phyloP scores from a whole-genome alignment of 2,329 filamentous ascomycete genomes.

The Apiospora saccharicola region DNA sequence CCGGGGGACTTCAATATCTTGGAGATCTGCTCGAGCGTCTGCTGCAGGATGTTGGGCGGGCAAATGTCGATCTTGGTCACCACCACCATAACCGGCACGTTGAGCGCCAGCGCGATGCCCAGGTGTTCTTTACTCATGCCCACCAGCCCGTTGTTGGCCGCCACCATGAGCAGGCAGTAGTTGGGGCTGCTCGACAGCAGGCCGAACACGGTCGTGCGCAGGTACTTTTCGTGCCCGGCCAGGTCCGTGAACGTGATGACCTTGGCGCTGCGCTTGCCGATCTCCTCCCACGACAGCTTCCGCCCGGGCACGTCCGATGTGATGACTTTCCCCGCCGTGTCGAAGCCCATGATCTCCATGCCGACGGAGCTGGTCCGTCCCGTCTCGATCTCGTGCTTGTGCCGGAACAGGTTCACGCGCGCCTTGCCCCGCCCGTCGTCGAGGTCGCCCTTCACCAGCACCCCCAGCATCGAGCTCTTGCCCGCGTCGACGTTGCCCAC shows the following conservation, averaged over 20 bases:
- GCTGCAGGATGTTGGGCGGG: conserved; percentile 90
- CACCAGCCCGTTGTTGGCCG: conserved; percentile 94
- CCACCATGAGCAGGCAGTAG: conserved; percentile 98
- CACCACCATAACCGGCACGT: conserved; percentile 97
- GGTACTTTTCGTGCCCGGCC: conserved; percentile 93
- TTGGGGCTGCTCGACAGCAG: conserved; percentile 94
- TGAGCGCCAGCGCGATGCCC: conserved; percentile 90
- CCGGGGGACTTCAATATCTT: conserved; percentile 94
- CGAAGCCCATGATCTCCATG: conserved; percentile 99
- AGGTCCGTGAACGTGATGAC: conserved; percentile 97
- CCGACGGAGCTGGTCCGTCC: conserved; percentile 95
- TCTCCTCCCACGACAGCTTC: conserved; percentile 93
- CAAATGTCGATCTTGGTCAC: conserved; percentile 99
- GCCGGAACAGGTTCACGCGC: conserved; percentile 92
- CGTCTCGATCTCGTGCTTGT: conserved; percentile 97
- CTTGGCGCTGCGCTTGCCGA: conserved; percentile 92
- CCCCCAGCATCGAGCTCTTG: conserved; percentile 94
- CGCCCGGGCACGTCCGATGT: conserved; percentile 80
- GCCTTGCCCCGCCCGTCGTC: conserved; percentile 95
- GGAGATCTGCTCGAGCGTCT: conserved; percentile 90
- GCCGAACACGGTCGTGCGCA: conserved; percentile 95
- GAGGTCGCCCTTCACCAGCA: conserved; percentile 92
- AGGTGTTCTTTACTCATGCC: conserved; percentile 99
- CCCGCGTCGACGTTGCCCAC: conserved; percentile 98
- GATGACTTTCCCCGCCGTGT: conserved; percentile 83